Base-by-base conservation (phyloP, 805 yeast genomes). In the Lachancea kluyveri region DNA sequence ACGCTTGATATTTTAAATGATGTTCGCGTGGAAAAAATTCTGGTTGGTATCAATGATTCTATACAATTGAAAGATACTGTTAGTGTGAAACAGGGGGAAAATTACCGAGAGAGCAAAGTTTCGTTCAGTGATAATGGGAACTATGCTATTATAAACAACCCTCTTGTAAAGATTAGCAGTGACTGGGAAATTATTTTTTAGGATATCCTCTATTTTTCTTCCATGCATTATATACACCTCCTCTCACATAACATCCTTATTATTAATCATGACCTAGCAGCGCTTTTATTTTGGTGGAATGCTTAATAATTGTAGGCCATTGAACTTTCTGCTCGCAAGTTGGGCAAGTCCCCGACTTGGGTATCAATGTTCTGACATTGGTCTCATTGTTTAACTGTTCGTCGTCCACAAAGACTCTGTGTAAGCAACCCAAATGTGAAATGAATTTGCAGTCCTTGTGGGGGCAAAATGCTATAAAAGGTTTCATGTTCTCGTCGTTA, bases 21-120 rank as follows among this genome's bases (percentile, higher is more conserved):
- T 9, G 62, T 70, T n/a, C 54, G 43, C 4, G 57, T 83, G 30
- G 86, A 79, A 41, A 72, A 65, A 40, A 67, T 83, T 10, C 50
- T 73, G 1, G 43, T 84, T 21, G 54, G 77, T 19, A 74, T 74
- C 4, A 42, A 19, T 48, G 39, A 23, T 33, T 25, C 33, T 33
- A 4, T n/a, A 2, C 12, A 9, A 7, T 11, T 17, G 15, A 14
- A 15, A 19, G 8, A 5, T 9, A 11, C 11, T 16, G 16, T 15
- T 3, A 10, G 8, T 12, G 12, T 16, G 16, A 9, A 12, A 20
- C 16, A 28, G 17, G 14, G n/a, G 21, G 8, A 5, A 14, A 16
- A 17, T 14, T 19, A n/a, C n/a, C 6, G 6, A 8, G 8, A 8
- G 13, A 15, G 21, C 15, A 5, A 16, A 7, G 17, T 26, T 15